A percentile compares a stretch with the other conserved stretches of the same genome.
Conservation (phyloP, 2,329 filamentous ascomycete species). For the Diplodia scrobiculata region DNA sequence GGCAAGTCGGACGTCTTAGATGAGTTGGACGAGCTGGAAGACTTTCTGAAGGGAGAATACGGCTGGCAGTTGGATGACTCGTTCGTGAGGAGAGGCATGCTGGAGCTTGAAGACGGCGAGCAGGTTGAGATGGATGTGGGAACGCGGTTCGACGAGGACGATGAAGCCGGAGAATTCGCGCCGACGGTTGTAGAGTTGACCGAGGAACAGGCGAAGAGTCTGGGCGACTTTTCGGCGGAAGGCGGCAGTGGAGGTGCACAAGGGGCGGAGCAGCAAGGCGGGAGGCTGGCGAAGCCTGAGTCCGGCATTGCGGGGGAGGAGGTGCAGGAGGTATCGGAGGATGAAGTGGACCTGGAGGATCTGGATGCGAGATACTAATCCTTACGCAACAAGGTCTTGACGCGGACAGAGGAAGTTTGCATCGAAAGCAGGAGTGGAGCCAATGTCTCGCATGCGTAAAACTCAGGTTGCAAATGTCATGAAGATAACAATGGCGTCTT, state of each 20-base stretch:
- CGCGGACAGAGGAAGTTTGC: background rate
- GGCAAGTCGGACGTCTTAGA: constrained; percentile 52
- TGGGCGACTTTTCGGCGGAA: constrained; percentile 39
- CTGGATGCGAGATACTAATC: constrained; percentile 45
- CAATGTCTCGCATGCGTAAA: too few relatives aligned
- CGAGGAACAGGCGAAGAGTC: constrained; percentile 45
- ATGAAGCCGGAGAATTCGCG: constrained; percentile 66
- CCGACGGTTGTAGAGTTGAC: constrained; percentile 61
- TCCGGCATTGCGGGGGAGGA: constrained; percentile 31
- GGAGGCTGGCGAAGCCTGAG: constrained; percentile 38
- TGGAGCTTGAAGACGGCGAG: constrained; percentile 66
- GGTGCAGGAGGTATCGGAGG: constrained; percentile 42
- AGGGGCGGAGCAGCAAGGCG: constrained; percentile 40
- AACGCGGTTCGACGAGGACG: constrained; percentile 57
- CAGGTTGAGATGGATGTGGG: constrained; percentile 61
- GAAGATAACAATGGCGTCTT: too few relatives aligned
- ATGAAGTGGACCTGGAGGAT: constrained; percentile 44
- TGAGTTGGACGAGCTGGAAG: constrained; percentile 59
- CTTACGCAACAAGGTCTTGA: background rate
- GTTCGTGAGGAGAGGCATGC: constrained; percentile 59
- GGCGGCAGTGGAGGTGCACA: constrained; percentile 32
- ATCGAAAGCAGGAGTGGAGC: background rate
- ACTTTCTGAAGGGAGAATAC: constrained; percentile 57
- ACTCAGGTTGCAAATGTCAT: too few relatives aligned
- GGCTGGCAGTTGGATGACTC: constrained; percentile 61